These are phyloP conservation scores for Thermochaetoides thermophila DNA, from an alignment of 495 filamentous ascomycete species.

Conservation along the genomic window DNA sequence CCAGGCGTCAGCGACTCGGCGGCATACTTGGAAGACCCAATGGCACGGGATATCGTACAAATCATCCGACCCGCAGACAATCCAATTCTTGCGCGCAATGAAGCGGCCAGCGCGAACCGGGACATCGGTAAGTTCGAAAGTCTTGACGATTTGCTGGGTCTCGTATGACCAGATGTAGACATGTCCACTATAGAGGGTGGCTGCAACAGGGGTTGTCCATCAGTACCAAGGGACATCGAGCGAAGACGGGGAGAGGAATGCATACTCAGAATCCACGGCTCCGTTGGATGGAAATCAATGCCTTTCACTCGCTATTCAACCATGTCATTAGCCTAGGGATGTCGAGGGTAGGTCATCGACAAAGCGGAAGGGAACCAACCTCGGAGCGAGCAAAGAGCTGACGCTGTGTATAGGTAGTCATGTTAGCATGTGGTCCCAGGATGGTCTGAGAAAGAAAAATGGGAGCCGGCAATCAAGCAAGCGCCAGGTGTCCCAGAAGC, in stretches of 20 bases:
- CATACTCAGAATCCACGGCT: constrained; percentile 82
- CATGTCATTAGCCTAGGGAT: constrained; percentile 6
- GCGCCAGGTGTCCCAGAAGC: no score
- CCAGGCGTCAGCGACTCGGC: constrained; percentile 1
- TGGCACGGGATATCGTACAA: constrained; percentile 46
- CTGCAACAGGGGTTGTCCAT: constrained; percentile 7
- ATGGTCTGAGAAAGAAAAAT: no score
- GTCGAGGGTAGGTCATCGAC: background rate
- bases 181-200: constrained; percentile 89
- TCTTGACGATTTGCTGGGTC: constrained; percentile 94
- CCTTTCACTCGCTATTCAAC: constrained; percentile 82
- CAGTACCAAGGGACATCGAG: background rate
- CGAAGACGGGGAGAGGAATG: background rate
- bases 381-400: constrained; percentile 24
- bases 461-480: no score
- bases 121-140: constrained; percentile 98
- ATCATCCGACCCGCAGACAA: constrained; percentile 95
- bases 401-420: constrained; percentile 20
- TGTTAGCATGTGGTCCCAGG: constrained; percentile 9
- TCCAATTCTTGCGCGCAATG: constrained; percentile 97
- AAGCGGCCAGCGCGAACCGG: constrained; percentile 95
- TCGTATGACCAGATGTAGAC: constrained; percentile 99
- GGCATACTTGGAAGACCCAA: background rate
- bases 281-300: constrained; percentile 91
- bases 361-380: constrained; percentile 51